Evolutionary conservation across 2,329 filamentous ascomycete species (phyloP), one percentile per base, ranked within the genome.

Genomic region (Ophiostoma montium): DNA sequence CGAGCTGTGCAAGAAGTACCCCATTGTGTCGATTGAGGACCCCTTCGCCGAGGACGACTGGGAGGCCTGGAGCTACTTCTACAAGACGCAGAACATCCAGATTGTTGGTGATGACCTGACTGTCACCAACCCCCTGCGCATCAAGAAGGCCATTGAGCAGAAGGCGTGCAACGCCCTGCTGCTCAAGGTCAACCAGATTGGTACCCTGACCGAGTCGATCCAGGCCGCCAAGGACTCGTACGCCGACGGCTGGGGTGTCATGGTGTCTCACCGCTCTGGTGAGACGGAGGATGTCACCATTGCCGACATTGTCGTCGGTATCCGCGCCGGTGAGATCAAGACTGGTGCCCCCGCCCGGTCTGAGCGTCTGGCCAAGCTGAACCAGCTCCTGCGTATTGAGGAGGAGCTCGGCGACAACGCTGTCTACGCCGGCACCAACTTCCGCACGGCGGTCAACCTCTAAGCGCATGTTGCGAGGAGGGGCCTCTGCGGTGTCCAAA

Each of bases 51-150:
- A 98, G 80, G 92, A 96, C 64, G 92, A 98, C 78, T 98, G 92
- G 92, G 90, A 96, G 80, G 92, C 92, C 55, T 98, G 92, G 92
- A 94, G 86, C 81, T 95, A 96, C 83, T 98, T 96, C 84, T 95
- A 84, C 84, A 95, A 95, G 85, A 92, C 86, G 62, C 88, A 87
- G 65, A 82, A 95, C 71, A 89, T 94, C 77, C 92, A 98, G 79
- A 88, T 98, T 66, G 92, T 98, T 59, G 92, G 83, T 75, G 92
- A 98, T 66, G 92, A 98, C 67, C 72, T 98, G 78, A 96, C 92
- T 59, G 92, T 98, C 70, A 98, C 92, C 71, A 98, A 98, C 82
- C 92, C 92, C 56, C 73, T 86, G 62, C 90, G 92, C 70, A 98
- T 98, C 80, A 95, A 96, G 86, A 94, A 94, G 80, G 92, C 92